A percentile compares a stretch with the other conserved stretches of the same genome.
phyloP scores from a whole-genome alignment of 345 rosid genomes.

The Psidium friedrichsthalianum region DNA sequence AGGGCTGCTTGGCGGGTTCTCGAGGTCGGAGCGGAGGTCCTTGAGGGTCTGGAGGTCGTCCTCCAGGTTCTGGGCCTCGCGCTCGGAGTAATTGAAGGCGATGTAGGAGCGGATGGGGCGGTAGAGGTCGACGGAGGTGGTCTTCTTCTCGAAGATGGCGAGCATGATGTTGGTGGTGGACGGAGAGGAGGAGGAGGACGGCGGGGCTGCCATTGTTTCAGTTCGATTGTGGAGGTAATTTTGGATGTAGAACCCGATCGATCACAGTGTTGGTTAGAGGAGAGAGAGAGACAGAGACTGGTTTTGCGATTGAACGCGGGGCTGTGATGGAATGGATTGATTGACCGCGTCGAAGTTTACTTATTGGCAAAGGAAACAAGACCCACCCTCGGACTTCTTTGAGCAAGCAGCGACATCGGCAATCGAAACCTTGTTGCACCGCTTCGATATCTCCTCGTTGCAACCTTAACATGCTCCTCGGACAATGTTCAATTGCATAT shows the following conservation, averaged over 20 bases:
- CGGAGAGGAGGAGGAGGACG: conserved; percentile 10
- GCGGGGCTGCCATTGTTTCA: neutral
- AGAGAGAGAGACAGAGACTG: neutral
- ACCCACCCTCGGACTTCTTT: neutral
- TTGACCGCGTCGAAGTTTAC: neutral
- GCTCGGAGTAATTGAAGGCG: conserved; percentile 73
- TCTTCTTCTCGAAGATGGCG: conserved; percentile 89
- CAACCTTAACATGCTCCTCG: neutral
- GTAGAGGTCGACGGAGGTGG: conserved; percentile 66
- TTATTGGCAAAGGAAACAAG: neutral
- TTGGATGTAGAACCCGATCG: neutral
- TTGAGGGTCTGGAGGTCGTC: conserved; percentile 80
- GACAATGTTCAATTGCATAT: neutral
- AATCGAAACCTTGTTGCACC: neutral
- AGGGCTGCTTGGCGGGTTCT: conserved; percentile 65
- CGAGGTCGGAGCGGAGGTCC: conserved; percentile 64
- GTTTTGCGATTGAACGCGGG: too few relatives aligned
- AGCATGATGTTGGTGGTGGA: conserved; percentile 70
- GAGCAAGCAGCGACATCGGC: neutral
- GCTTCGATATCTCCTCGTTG: too few relatives aligned
- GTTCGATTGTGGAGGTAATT: neutral
- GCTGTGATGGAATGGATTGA: too few relatives aligned
- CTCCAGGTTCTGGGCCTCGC: conserved; percentile 86
- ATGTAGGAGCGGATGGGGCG: conserved; percentile 91
- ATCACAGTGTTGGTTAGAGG: neutral